These are phyloP conservation scores for Saitozyma podzolica DNA, from an alignment of 768 basidiomycete species.

Conservation along the genomic window DNA sequence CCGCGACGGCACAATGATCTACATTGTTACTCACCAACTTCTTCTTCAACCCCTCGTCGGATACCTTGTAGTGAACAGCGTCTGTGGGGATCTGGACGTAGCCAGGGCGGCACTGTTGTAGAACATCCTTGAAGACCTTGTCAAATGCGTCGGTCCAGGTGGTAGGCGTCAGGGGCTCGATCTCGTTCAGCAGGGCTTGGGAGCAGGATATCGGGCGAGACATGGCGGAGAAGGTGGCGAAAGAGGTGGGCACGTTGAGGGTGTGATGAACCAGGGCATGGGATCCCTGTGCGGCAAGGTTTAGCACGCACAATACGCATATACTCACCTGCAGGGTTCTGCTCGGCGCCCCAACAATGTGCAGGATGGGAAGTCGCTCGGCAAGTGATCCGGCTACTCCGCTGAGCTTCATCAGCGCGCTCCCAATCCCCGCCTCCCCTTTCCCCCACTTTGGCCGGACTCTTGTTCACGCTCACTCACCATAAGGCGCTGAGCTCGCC, in stretches of 20 bases:
- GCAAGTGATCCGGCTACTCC: slow-evolving; percentile 64
- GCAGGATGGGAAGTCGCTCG: slow-evolving; percentile 86
- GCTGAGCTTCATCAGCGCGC: slow-evolving; percentile 68
- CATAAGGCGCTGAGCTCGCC: slow-evolving; percentile 80
- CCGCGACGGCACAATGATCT: too few relatives aligned
- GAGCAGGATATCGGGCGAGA: slow-evolving; percentile 72
- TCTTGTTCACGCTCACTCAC: slow-evolving; percentile 13
- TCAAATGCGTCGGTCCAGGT: slow-evolving; percentile 71
- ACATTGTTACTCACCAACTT: slow-evolving; percentile 55
- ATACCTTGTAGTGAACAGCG: slow-evolving; percentile 68
- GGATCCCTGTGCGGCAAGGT: neutral
- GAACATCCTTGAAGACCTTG: slow-evolving; percentile 63
- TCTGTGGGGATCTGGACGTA: slow-evolving; percentile 87
- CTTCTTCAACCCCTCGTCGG: slow-evolving; percentile 63
- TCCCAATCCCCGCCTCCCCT: slow-evolving; percentile 55
- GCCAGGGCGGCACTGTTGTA: slow-evolving; percentile 71
- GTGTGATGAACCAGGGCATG: slow-evolving; percentile 74
- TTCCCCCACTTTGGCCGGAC: too few relatives aligned
- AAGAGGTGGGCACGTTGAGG: slow-evolving; percentile 74
- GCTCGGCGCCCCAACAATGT: slow-evolving; percentile 80
- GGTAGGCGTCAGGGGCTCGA: slow-evolving; percentile 49
- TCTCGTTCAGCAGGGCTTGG: slow-evolving; percentile 63
- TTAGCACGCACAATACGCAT: neutral
- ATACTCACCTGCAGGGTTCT: slow-evolving; percentile 65
- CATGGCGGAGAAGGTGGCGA: slow-evolving; percentile 74